These are phyloP conservation scores for Cyberlindnera misumaiensis DNA, from an alignment of 805 yeast species.

Conservation along the genomic window DNA sequence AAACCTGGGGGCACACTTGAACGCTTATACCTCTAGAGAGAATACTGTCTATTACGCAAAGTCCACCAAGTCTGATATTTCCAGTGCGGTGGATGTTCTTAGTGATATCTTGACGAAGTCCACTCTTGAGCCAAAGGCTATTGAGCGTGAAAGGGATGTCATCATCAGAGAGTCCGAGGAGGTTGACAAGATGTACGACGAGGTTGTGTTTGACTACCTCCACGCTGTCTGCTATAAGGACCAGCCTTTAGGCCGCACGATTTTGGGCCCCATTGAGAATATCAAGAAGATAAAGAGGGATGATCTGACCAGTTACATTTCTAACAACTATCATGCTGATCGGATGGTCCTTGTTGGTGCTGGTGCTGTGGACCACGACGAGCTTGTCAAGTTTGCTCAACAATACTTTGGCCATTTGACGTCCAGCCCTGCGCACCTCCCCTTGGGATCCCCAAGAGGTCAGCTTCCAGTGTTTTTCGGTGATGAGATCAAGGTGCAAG, in stretches of 20 bases:
- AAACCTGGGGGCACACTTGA: slow-evolving; percentile 92
- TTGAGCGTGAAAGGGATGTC: slow-evolving; percentile 94
- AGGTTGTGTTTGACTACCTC: slow-evolving; percentile 93
- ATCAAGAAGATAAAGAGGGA: slow-evolving; percentile 71
- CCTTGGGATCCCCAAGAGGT: slow-evolving; percentile 60
- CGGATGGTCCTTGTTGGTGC: slow-evolving; percentile 98
- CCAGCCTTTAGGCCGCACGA: slow-evolving; percentile 95
- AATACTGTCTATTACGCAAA: slow-evolving; percentile 96
- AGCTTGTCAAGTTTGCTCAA: slow-evolving; percentile 70
- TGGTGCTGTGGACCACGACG: slow-evolving; percentile 87
- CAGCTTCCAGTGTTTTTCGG: slow-evolving; percentile 76
- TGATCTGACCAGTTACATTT: slow-evolving; percentile 75
- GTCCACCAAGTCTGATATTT: slow-evolving; percentile 72
- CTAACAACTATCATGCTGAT: slow-evolving; percentile 87
- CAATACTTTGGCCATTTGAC: slow-evolving; percentile 66
- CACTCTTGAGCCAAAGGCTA: slow-evolving; percentile 71
- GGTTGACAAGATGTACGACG: slow-evolving; percentile 97
- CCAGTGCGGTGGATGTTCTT: slow-evolving; percentile 78
- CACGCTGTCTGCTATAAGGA: slow-evolving; percentile 87
- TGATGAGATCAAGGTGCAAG: slow-evolving; percentile 80
- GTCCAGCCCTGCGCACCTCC: slow-evolving; percentile 47
- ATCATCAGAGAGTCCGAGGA: slow-evolving; percentile 95
- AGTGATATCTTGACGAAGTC: slow-evolving; percentile 87
- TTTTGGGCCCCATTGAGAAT: slow-evolving; percentile 87
- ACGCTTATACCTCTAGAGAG: slow-evolving; percentile 98